Evolutionary conservation across 106 monocot genomes (phyloP).

Genomic region (Dendrobium officinale): DNA sequence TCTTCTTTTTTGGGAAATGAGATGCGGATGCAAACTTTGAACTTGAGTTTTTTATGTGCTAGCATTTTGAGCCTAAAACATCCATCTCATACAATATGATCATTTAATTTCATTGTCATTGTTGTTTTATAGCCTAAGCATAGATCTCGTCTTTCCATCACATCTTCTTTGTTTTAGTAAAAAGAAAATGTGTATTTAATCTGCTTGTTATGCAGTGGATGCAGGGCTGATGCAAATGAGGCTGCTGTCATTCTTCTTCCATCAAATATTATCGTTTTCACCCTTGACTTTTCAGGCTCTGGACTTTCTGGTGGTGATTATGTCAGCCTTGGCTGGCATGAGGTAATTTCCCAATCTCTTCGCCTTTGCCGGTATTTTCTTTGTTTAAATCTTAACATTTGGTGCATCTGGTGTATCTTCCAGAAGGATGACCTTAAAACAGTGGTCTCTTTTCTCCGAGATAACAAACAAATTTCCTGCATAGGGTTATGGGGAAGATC

Average conservation of each 20-base stretch:
- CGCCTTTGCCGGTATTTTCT: not conserved
- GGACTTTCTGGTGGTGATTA: slow-evolving; percentile 73
- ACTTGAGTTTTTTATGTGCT: not conserved
- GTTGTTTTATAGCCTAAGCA: not conserved
- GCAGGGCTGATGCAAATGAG: slow-evolving; percentile 78
- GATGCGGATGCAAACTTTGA: not conserved
- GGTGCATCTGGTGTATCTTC: not conserved
- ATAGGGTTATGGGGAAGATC: slow-evolving; percentile 98
- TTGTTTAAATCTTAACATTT: slow-evolving; percentile 4
- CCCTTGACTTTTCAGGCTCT: slow-evolving; percentile 74
- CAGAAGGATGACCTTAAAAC: slow-evolving; percentile 92
- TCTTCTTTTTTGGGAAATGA: not conserved
- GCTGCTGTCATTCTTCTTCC: slow-evolving; percentile 70
- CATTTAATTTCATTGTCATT: not conserved
- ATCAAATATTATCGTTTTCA: slow-evolving; percentile 70
- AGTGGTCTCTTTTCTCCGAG: slow-evolving; percentile 67
- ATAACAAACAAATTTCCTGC: slow-evolving; percentile 73
- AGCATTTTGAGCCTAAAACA: not conserved
- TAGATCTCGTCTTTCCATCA: not conserved
- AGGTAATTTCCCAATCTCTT: slow-evolving; percentile 27
- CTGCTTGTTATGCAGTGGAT: slow-evolving; percentile 37
- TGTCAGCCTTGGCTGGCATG: slow-evolving; percentile 82
- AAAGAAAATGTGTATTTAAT: not conserved
- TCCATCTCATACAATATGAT: not conserved
- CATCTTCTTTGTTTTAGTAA: not conserved